A percentile compares a stretch with the other conserved stretches of the same genome.
These are phyloP conservation scores for Dothidotthia symphoricarpi DNA, from an alignment of 2,329 filamentous ascomycete species.

Conservation along the genomic window DNA sequence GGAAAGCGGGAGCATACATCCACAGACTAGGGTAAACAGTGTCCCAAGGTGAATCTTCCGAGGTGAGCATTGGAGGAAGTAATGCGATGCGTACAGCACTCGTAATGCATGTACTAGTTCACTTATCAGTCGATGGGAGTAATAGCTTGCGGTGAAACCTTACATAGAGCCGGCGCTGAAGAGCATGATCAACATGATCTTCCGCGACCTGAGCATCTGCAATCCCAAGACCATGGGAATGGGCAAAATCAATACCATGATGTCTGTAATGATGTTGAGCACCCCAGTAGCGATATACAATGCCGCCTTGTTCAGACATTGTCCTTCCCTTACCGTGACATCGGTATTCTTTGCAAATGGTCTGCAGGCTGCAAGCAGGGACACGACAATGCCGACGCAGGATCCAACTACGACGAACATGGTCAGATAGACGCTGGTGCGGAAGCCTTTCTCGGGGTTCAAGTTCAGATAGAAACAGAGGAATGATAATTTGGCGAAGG, in stretches of 20 bases:
- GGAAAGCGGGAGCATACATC: slow-evolving; percentile 8
- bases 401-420: slow-evolving; percentile 19
- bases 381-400: slow-evolving; percentile 15
- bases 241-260: slow-evolving; percentile 12
- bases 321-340: slow-evolving; percentile 11
- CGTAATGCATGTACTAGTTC: slow-evolving; percentile 11
- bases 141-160: not conserved
- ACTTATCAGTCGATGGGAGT: not conserved
- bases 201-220: slow-evolving; percentile 13
- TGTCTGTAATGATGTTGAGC: slow-evolving; percentile 19
- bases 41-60: slow-evolving; percentile 11
- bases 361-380: slow-evolving; percentile 16
- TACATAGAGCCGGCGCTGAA: slow-evolving; percentile 14
- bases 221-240: slow-evolving; percentile 14
- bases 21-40: slow-evolving; percentile 13
- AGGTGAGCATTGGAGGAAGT: slow-evolving; percentile 11
- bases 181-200: slow-evolving; percentile 13
- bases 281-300: slow-evolving; percentile 19
- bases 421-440: slow-evolving; percentile 8
- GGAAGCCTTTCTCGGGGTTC: slow-evolving; percentile 5
- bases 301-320: slow-evolving; percentile 16
- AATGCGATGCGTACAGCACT: slow-evolving; percentile 12
- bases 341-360: slow-evolving; percentile 19
- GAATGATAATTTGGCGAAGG: slow-evolving; percentile 16
- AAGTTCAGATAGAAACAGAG: slow-evolving; percentile 14